Percentiles rank a stretch among this genome's conserved stretches.
These are phyloP conservation scores for Fomitopsis pinicola DNA, from an alignment of 1,284 basidiomycete genomes.

Conservation along the genomic window DNA sequence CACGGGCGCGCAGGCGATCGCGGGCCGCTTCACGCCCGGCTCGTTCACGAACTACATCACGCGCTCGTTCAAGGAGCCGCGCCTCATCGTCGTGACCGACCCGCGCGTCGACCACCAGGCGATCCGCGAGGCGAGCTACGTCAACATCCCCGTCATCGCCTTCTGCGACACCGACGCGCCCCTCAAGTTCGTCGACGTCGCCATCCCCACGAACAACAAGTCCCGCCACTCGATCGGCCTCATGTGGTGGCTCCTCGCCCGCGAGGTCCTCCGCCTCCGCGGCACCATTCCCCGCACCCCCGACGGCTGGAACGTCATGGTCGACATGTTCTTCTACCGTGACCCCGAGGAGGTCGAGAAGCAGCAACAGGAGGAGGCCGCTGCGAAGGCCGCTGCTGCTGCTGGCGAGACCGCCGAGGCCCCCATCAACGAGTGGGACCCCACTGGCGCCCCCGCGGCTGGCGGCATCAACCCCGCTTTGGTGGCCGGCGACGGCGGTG, in stretches of 20 bases:
- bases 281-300: constrained; percentile 87
- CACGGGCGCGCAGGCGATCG: constrained; percentile 98
- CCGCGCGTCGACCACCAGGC: constrained; percentile 99
- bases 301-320: constrained; percentile 97
- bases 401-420: constrained; percentile 51
- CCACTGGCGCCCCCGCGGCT: constrained; percentile 58
- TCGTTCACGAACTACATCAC: constrained; percentile 99
- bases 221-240: constrained; percentile 95
- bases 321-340: constrained; percentile 99
- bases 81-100: constrained; percentile 97
- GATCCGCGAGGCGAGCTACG: constrained; percentile 98
- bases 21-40: constrained; percentile 98
- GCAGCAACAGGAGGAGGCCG: constrained; percentile 90
- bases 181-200: constrained; percentile 96
- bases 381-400: constrained; percentile 69
- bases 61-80: constrained; percentile 99
- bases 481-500: constrained; percentile 65
- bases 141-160: constrained; percentile 99
- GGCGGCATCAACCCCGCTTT: constrained; percentile 78
- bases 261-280: constrained; percentile 94
- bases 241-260: constrained; percentile 98
- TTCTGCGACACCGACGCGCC: constrained; percentile 98
- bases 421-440: constrained; percentile 73
- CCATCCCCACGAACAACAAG: constrained; percentile 99
- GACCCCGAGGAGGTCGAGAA: constrained; percentile 99